Evolutionary conservation across 2,329 filamentous ascomycete species (phyloP), one percentile per base, ranked within the genome.

Genomic region (Rutstroemia sp.): DNA sequence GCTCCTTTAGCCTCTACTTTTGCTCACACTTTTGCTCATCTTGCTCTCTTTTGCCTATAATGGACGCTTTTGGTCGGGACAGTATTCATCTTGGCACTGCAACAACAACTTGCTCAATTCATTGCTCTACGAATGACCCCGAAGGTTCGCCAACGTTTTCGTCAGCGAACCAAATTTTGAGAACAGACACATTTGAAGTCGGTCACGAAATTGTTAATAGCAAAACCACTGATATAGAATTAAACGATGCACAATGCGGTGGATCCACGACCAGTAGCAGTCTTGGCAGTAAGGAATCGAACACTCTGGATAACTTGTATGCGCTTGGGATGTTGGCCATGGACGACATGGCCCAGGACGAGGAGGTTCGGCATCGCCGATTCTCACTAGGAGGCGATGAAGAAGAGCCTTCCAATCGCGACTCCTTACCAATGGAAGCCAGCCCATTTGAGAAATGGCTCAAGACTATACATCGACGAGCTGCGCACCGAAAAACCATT

Each of bases 361-460:
- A 52, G 49, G 23, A 54, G 51, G 42, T 56, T 23, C 23, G 42
- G 12, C 23, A 47, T 23, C 49, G 1, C 27, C 46, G 66, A 37
- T 70, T 70, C 48, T 62, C 62, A 19, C 49, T 70, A 12, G 68
- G 69, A 12, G 39, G 30, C 10, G 62, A 63, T 46, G 34, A 44
- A 4, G 58, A 63, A 23, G 25, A n/a, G 16, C 42, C 56, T 49
- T 50, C 59, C 27, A 46, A 49, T 23, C 60, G 61, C 48, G 49
- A 46, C 9, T 58, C 56, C 12, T 19, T 58, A 18, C 58, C 57
- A 9, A 47, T 58, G 18, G 61, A 61, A 14, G 41, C 51, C 14
- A 59, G 65, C 5, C 82, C 85, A 2, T 90, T 92, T 65, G 79
- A 81, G 47, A 85, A 81, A 68, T 92, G 88, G 87, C 81, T 92